Conservation (phyloP, 768 basidiomycete species). For the Lentinus brumalis region DNA sequence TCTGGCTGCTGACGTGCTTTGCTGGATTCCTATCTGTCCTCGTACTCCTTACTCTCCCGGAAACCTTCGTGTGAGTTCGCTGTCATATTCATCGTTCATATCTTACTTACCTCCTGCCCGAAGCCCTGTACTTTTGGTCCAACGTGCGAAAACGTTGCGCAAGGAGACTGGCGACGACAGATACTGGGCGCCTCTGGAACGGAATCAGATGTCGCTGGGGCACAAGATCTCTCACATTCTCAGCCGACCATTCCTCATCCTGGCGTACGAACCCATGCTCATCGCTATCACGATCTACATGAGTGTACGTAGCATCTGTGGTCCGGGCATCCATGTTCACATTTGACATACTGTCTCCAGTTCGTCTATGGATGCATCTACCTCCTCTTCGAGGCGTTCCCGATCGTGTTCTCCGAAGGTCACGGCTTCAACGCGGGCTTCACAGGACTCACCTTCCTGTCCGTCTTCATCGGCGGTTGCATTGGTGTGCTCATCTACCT, state of each 20-base stretch:
- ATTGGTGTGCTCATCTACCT: conserved; percentile 39
- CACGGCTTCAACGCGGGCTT: conserved; percentile 56
- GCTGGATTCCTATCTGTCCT: conserved; percentile 51
- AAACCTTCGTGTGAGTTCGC: conserved; percentile 52
- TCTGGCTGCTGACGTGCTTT: conserved; percentile 64
- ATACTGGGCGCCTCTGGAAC: conserved; percentile 57
- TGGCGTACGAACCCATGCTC: conserved; percentile 69
- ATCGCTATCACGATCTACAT: conserved; percentile 61
- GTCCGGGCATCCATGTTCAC: not conserved
- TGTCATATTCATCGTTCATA: not conserved
- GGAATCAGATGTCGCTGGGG: conserved; percentile 38
- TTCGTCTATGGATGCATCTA: conserved; percentile 69
- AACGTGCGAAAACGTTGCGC: conserved; percentile 51
- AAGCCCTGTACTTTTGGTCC: conserved; percentile 58
- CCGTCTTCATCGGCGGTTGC: conserved; percentile 51
- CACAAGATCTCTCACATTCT: conserved; percentile 50
- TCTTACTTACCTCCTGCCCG: not conserved
- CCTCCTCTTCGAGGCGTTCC: conserved; percentile 64
- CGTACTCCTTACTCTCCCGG: conserved; percentile 61
- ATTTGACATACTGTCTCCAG: conserved; percentile 17
- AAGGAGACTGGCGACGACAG: conserved; percentile 52
- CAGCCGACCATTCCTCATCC: conserved; percentile 60
- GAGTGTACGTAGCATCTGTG: conserved; percentile 43
- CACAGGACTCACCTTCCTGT: conserved; percentile 64
- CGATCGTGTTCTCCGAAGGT: conserved; percentile 58